Base-by-base conservation (phyloP, 2,329 filamentous ascomycete species). In the Cephalotrichum gorgonifer region DNA sequence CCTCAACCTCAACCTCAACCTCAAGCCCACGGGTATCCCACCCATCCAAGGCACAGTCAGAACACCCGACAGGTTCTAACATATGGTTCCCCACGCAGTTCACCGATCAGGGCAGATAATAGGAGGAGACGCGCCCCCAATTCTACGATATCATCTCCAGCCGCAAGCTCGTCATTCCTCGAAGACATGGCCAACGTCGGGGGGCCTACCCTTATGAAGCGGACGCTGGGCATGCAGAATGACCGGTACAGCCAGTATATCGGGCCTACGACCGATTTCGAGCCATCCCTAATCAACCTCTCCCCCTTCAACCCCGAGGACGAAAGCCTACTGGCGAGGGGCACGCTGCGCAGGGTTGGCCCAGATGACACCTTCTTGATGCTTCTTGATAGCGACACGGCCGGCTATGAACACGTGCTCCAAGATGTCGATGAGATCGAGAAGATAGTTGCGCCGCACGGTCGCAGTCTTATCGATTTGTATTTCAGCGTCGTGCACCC, bases 401-500 rank as follows among this genome's bases (percentile, higher is more conserved):
- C 81, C 42, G 83, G 85, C 35, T 78, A 84, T 60, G 82, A 86
- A 58, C 85, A 86, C 64, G 75, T 86, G 55, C 67, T 71, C 43
- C 77, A 85, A 48, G 83, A 88, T 55, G 68, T 81, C 54, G 81
- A 84, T 54, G 81, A 81, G 54, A 81, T 95, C 57, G 86, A 95
- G 67, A 76, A 77, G 49, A 73, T 88, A 38, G 84, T 95, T 30
- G 76, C 80, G 22, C 85, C 86, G 3, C 78, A 93, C 62, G 88
- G 88, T n/a, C 80, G 81, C 49, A 78, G 77, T 47, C 70, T 95
- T 50, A 78, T 95, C 55, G 83, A 89, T 56, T 70, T 93, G 35
- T 95, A 90, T 70, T 94, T 94, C 61, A 76, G 79, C 52, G 76
- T 86, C 52, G 82, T 93, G 22, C 88, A 93, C 62, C 86, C 86